Conservation (phyloP, 768 basidiomycete genomes). For the Kwoniella pini region DNA sequence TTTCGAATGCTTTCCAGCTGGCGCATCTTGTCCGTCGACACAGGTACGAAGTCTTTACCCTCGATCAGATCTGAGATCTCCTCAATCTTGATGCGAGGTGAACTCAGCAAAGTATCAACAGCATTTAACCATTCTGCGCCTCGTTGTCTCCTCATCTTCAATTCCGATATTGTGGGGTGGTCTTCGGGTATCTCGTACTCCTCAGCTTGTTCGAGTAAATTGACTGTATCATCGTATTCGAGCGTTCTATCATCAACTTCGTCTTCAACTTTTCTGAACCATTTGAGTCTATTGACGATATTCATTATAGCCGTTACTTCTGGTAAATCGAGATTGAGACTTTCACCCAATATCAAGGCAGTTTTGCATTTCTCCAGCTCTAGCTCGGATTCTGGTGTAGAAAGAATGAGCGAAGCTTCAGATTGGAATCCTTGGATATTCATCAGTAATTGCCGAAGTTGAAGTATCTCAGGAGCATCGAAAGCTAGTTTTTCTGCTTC, state of each 20-base stretch:
- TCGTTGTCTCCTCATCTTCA: slow-evolving; percentile 66
- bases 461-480: slow-evolving; percentile 72
- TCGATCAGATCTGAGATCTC: slow-evolving; percentile 74
- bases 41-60: slow-evolving; percentile 64
- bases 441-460: slow-evolving; percentile 41
- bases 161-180: slow-evolving; percentile 66
- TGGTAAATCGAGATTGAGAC: slow-evolving; percentile 79
- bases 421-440: slow-evolving; percentile 43
- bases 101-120: slow-evolving; percentile 57
- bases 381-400: slow-evolving; percentile 29
- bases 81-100: slow-evolving; percentile 63
- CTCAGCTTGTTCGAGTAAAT: slow-evolving; percentile 69
- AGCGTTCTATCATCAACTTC: slow-evolving; percentile 68
- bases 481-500: slow-evolving; percentile 81
- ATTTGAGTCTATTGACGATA: slow-evolving; percentile 75
- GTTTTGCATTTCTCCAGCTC: slow-evolving; percentile 40
- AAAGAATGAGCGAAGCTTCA: slow-evolving; percentile 41
- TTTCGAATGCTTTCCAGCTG: slow-evolving; percentile 65
- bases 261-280: slow-evolving; percentile 69
- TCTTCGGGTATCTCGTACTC: slow-evolving; percentile 67
- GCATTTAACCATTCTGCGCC: slow-evolving; percentile 78
- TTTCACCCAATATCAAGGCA: slow-evolving; percentile 40
- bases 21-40: slow-evolving; percentile 68
- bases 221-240: slow-evolving; percentile 74
- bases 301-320: slow-evolving; percentile 75